phyloP scores from a whole-genome alignment of 108 stramenopile genomes.

The Nitzschia putrida region DNA sequence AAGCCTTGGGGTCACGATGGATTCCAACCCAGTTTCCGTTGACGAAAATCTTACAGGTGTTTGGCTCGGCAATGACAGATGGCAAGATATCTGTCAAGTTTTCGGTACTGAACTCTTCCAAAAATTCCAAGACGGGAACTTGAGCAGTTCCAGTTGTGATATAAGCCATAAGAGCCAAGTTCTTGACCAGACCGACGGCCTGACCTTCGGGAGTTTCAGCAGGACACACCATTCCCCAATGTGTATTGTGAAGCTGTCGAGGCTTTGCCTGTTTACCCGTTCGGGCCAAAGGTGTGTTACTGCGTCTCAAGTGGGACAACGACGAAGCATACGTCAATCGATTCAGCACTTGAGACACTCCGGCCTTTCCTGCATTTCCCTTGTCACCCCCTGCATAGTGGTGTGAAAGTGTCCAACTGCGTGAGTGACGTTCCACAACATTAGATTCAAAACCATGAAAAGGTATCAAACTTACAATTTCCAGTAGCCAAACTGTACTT shows the following conservation, averaged over 20 bases:
- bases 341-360: slow-evolving; percentile 98
- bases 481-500: slow-evolving; percentile 98
- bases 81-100: slow-evolving; percentile 89
- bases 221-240: slow-evolving; percentile 99
- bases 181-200: slow-evolving; percentile 98
- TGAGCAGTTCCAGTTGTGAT: slow-evolving; percentile 95
- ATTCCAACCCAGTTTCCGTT: slow-evolving; percentile 99
- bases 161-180: slow-evolving; percentile 96
- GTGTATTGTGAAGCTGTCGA: slow-evolving; percentile 98
- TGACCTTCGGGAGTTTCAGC: slow-evolving; percentile 99
- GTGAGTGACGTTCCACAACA: neutral
- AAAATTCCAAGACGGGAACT: slow-evolving; percentile 91
- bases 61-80: slow-evolving; percentile 91
- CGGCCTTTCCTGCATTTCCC: slow-evolving; percentile 90
- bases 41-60: slow-evolving; percentile 96
- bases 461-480: slow-evolving; percentile 84
- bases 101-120: slow-evolving; percentile 95
- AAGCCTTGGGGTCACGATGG: slow-evolving; percentile 90
- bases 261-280: slow-evolving; percentile 99
- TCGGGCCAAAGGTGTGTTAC: slow-evolving; percentile 96
- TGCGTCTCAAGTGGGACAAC: slow-evolving; percentile 95
- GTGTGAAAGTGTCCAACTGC: slow-evolving; percentile 1
- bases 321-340: slow-evolving; percentile 97
- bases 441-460: neutral
- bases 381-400: slow-evolving; percentile 85